Evolutionary conservation across 495 filamentous ascomycete genomes (phyloP).

Genomic region (Aspergillus indologenus): DNA sequence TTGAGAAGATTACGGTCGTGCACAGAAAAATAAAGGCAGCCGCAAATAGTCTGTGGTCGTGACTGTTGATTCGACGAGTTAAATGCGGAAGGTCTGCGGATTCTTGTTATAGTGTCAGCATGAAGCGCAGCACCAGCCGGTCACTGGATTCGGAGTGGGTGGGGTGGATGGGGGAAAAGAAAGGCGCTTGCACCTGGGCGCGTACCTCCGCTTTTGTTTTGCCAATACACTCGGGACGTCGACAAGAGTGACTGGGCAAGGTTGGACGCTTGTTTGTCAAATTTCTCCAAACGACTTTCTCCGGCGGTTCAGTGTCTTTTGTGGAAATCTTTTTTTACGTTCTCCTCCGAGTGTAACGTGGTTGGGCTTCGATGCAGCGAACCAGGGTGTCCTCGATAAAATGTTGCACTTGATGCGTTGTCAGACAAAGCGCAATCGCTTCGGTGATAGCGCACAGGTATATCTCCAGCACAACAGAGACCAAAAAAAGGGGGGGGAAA

Average conservation of each 20-base stretch:
- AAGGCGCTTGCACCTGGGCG: conserved; percentile 29
- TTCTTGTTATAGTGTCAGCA: conserved; percentile 42
- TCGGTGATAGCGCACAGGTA: conserved; percentile 29
- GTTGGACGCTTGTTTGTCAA: conserved; percentile 27
- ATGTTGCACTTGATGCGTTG: conserved; percentile 46
- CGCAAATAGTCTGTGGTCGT: conserved; percentile 22
- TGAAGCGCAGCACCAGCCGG: conserved; percentile 38
- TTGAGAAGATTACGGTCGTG: conserved; percentile 29
- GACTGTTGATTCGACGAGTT: conserved; percentile 44
- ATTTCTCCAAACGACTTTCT: conserved; percentile 26
- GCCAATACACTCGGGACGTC: conserved; percentile 19
- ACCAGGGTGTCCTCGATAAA: conserved; percentile 35
- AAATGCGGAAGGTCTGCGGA: conserved; percentile 39
- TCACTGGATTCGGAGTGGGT: conserved; percentile 42
- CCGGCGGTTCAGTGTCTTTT: conserved; percentile 39
- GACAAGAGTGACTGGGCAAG: conserved; percentile 17
- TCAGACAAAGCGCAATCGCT: conserved; percentile 32
- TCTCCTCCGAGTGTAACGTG: conserved; percentile 45
- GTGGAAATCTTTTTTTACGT: conserved; percentile 35
- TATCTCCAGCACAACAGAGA: conserved; percentile 19
- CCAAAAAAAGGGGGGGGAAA: too few relatives aligned
- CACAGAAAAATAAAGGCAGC: conserved; percentile 27
- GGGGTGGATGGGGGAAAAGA: conserved; percentile 25
- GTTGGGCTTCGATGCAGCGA: conserved; percentile 52
- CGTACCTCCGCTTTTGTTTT: conserved; percentile 35